A percentile compares a stretch with the other conserved stretches of the same genome.
Evolutionary conservation across 2,329 filamentous ascomycete genomes (phyloP).

Genomic region (Pseudogymnoascus sp.): DNA sequence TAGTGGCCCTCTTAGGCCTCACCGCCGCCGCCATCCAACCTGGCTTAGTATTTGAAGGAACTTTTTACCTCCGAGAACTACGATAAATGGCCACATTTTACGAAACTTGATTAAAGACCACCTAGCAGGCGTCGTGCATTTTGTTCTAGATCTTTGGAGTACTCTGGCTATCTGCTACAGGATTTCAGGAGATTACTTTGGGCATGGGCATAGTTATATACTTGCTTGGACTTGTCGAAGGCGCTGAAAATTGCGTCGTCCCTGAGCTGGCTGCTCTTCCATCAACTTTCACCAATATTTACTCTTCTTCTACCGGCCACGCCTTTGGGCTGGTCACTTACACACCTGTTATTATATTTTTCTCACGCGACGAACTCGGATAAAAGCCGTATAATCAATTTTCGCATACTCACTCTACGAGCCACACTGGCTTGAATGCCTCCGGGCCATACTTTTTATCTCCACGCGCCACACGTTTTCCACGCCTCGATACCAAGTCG

Average conservation of each 20-base stretch:
- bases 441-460: background rate
- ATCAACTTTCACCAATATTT: background rate
- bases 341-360: constrained; percentile 7
- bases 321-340: constrained; percentile 3
- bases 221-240: background rate
- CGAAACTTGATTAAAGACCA: constrained; percentile 7
- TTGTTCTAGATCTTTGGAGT: constrained; percentile 4
- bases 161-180: background rate
- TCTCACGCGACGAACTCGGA: background rate
- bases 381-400: constrained; percentile 1
- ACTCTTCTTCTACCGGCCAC: background rate
- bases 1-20: background rate
- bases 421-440: background rate
- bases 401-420: background rate
- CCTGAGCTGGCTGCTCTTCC: background rate
- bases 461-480: constrained; percentile 6
- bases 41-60: background rate
- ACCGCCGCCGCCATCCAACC: background rate
- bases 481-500: constrained; percentile 7
- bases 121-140: constrained; percentile 2
- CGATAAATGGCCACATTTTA: constrained; percentile 7
- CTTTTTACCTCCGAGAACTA: background rate
- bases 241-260: constrained; percentile 4
- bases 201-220: background rate
- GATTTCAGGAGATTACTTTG: constrained; percentile 2